Base-by-base conservation (phyloP, 2,329 filamentous ascomycete species). In the Aspergillus sp. region DNA sequence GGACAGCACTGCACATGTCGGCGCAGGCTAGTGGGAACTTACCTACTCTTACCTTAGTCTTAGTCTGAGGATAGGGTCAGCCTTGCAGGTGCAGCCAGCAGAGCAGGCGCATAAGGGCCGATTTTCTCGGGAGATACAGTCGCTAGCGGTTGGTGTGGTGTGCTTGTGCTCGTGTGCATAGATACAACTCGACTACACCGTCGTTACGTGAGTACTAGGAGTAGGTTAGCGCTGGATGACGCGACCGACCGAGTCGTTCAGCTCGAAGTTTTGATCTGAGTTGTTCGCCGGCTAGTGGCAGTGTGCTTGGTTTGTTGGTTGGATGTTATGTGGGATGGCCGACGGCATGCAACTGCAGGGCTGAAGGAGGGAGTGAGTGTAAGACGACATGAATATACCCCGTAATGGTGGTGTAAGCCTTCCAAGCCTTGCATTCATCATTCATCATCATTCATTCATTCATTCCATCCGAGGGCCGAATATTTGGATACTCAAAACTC, bases 1-100 rank as follows among this genome's bases (percentile, higher is more conserved):
- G 51, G 51, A 54, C 54, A 56, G 54, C 54, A 56, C 53, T 56
- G 35, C 55, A 47, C 44, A 49, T 27, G 40, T 8, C 27, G 35
- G 19, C 15, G 37, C 31, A 24, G n/a, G 19, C n/a, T 19, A 43
- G 40, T 19, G 19, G 40, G 40, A 19, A 17, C 27, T 9, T 11
- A 4, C 27, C n/a, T 19, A 21, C 15, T 17, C 19, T n/a, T 19
- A 44, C 1, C 27, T 7, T 19, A 21, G 6, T 17, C 19, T n/a
- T 19, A 44, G 41, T 19, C 21, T 14, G 43, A 21, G 21, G 23
- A 24, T 11, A 5, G 39, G 39, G 27, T 43, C 49, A 52, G 49
- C 49, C 49, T 52, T 52, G 49, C 49, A 52, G 35, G 23, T 19
- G 15, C 35, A 37, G 15, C 35, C 27, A 31, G 27, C 27, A 31